phyloP scores from a whole-genome alignment of 257 asterid genomes.

The Vinca minor region DNA sequence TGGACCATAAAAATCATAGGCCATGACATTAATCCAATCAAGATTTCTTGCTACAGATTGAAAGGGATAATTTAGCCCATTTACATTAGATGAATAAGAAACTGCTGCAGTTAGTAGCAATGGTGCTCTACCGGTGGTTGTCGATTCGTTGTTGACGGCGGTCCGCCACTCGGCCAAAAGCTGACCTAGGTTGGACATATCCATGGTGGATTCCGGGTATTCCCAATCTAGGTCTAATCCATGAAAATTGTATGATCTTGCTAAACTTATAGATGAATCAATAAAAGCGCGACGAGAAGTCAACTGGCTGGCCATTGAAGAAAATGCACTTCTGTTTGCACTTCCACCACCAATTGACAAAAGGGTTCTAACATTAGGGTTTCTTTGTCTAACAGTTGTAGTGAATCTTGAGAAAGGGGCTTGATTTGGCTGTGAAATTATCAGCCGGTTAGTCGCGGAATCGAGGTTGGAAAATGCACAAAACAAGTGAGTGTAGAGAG shows the following conservation, averaged over 20 bases:
- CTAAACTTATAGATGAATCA: too few species aligned
- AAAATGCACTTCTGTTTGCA: background rate
- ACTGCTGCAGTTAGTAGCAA: constrained; percentile 10
- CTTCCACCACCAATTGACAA: constrained; percentile 16
- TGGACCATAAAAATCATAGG: constrained; percentile 12
- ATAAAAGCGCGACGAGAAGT: too few species aligned
- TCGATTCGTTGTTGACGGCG: constrained; percentile 1
- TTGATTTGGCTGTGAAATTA: background rate
- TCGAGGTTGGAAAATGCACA: constrained; percentile 17
- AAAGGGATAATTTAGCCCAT: constrained; percentile 5
- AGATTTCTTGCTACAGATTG: constrained; percentile 4
- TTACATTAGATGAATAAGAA: background rate
- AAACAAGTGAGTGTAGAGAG: constrained; percentile 12
- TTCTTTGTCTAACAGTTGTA: constrained; percentile 6
- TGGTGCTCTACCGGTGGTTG: background rate
- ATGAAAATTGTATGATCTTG: constrained; percentile 9
- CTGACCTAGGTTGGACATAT: constrained; percentile 4
- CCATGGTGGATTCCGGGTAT: constrained; percentile 4
- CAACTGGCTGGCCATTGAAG: constrained; percentile 15
- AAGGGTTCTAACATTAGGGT: constrained; percentile 13
- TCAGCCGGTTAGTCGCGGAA: background rate
- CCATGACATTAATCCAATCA: constrained; percentile 19
- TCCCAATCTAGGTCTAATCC: constrained; percentile 18
- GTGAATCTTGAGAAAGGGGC: constrained; percentile 13
- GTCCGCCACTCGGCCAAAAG: constrained; percentile 13